Evolutionary conservation across 2,329 filamentous ascomycete species (phyloP), one percentile per base, ranked within the genome.

Genomic region (Trichoderma atrobrunneum): DNA sequence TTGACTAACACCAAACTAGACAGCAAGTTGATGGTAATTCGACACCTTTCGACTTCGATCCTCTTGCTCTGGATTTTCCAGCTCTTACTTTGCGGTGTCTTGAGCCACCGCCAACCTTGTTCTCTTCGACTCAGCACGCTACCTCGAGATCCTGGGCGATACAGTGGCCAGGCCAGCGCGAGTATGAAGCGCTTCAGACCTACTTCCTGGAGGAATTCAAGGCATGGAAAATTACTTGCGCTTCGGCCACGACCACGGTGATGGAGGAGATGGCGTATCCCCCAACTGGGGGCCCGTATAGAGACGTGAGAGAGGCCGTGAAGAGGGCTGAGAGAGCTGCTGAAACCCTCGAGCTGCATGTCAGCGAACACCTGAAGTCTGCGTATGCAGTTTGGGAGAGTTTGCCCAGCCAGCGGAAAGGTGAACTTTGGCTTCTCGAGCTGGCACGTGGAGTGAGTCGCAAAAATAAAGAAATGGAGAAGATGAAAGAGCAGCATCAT

Each of bases 41-140:
- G 10, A 84, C 85, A 76, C 89, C 89, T 3, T 91, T 91, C 76
- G 92, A 95, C 75, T 97, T 97, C 82, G 93, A 98, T 75, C 92
- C 95, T 39, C 89, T 95, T 73, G 87, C 92, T 6, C 89, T 97
- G 79, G 94, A 94, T 73, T 98, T 97, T 77, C 94, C 95, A 7
- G 91, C 92, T 7, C 87, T 98, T 54, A 94, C 92, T 43, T 88
- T 98, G 12, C 93, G 92, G 74, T 91, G 95, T 75, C 89, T 98
- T 1, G 89, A 92, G 43, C 87, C 93, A 11, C 94, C 95, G 3
- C 91, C 93, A 5, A 96, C 93, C 0, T 85, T 98, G 7, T 95
- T 95, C 82, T 92, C 93, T 11, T 89, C 91, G 0, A 93, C 91
- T 7, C 93, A 94, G 34, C 92, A 97, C 77, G 86, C 94, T 2